Evolutionary conservation across 306 rosid genomes (phyloP).

Genomic region (Canavalia ensiformis): DNA sequence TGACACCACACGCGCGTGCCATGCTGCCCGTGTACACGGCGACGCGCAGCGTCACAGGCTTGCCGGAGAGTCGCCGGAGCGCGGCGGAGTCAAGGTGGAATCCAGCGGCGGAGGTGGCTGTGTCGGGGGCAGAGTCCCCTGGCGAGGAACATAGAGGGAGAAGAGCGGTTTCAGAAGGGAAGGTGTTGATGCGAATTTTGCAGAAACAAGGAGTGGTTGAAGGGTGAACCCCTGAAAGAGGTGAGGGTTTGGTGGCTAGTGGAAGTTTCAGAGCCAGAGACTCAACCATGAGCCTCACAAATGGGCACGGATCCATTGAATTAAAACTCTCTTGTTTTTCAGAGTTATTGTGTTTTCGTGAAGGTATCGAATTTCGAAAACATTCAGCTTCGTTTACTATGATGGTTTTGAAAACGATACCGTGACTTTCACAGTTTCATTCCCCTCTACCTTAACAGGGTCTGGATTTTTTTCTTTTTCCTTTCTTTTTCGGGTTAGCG

Average conservation of each 20-base stretch:
- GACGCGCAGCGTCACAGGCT: slow-evolving; percentile 57
- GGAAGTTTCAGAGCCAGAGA: slow-evolving; percentile 82
- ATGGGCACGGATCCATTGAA: slow-evolving; percentile 86
- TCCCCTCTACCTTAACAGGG: background rate
- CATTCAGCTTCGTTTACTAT: slow-evolving; percentile 13
- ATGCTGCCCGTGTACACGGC: slow-evolving; percentile 80
- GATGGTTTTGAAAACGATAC: slow-evolving; percentile 44
- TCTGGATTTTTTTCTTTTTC: background rate
- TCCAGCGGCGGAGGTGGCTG: slow-evolving; percentile 61
- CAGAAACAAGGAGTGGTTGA: slow-evolving; percentile 92
- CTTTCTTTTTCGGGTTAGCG: background rate
- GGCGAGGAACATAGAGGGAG: slow-evolving; percentile 63
- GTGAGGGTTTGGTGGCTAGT: slow-evolving; percentile 56
- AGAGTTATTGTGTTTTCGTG: background rate
- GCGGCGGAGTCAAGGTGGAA: slow-evolving; percentile 71
- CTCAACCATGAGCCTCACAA: slow-evolving; percentile 72
- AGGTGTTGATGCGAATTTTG: slow-evolving; percentile 60
- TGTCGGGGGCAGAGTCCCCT: slow-evolving; percentile 56
- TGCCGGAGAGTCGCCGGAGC: slow-evolving; percentile 64
- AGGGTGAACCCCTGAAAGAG: slow-evolving; percentile 74
- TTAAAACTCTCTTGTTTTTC: too few relatives aligned
- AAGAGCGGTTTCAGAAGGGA: slow-evolving; percentile 74
- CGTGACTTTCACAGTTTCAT: slow-evolving; percentile 8
- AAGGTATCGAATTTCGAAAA: slow-evolving; percentile 17
- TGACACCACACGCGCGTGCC: slow-evolving; percentile 69